These are phyloP conservation scores for Sporothrix protearum DNA, from an alignment of 2,329 filamentous ascomycete genomes.

Conservation along the genomic window DNA sequence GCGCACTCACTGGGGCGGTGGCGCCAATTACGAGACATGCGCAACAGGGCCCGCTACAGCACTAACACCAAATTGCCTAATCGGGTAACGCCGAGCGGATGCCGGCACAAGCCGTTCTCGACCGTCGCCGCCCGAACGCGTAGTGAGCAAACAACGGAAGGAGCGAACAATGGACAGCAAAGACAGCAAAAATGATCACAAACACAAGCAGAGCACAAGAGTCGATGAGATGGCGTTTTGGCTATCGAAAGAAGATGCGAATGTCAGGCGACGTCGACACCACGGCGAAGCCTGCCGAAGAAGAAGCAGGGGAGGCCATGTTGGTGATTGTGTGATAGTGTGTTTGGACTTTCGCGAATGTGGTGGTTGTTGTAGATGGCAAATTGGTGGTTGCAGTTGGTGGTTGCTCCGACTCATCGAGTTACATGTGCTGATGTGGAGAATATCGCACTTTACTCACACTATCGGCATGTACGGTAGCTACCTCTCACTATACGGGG, in stretches of 20 bases:
- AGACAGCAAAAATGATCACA: background rate
- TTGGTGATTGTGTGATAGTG: background rate
- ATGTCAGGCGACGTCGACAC: conserved; percentile 22
- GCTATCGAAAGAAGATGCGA: background rate
- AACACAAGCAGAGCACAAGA: background rate
- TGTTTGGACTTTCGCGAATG: no score
- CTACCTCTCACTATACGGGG: background rate
- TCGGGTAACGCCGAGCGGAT: conserved; percentile 15
- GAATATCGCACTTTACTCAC: background rate
- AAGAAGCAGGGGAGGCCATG: background rate
- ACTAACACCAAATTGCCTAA: conserved; percentile 24
- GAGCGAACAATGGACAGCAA: background rate
- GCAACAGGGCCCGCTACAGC: background rate
- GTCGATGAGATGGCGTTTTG: background rate
- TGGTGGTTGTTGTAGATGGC: background rate
- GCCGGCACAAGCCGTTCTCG: conserved; percentile 1
- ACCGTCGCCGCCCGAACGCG: background rate
- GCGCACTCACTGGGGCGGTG: background rate
- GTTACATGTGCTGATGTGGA: background rate
- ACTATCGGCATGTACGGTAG: no score
- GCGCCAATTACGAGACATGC: conserved; percentile 20
- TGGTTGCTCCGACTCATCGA: no score
- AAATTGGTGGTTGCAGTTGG: background rate
- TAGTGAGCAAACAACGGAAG: background rate
- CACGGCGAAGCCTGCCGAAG: conserved; percentile 18